Evolutionary conservation across 1,284 basidiomycete genomes (phyloP), one percentile per base, ranked within the genome.

Genomic region (Cystobasidiaceae sp.): DNA sequence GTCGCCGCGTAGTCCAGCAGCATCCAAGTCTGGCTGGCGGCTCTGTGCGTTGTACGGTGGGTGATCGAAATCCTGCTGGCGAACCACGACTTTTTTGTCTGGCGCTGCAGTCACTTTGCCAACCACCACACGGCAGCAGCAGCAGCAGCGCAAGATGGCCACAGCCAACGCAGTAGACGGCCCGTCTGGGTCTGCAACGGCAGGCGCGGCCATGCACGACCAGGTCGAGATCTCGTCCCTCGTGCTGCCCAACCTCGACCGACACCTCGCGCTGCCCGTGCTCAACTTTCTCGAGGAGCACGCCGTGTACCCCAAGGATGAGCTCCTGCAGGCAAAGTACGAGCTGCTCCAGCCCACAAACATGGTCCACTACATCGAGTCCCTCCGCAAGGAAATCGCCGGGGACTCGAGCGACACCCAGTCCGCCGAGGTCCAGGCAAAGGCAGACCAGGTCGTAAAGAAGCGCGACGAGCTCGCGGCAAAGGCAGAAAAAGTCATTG

Each of bases 321-420:
- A 94, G 70, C 85, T 94, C 62, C 84, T 85, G 66, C 81, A 85
- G 56, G 91, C 91, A 23, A 91, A 93, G 78, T 96, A 97, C 88
- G 93, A 97, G 75, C 86, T 97, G 62, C 90, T 92, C 65, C 94
- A 91, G 77, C 89, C 88, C 71, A 98, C 93, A 55, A 94, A 96
- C 78, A 93, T 96, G 91, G 86, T 93, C 68, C 90, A 93, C 78
- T 96, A 93, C 74, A 66, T 74, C 43, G 69, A 69, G 44, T 67
- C 67, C 23, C 61, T 74, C 54, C 70, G 72, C 52, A 63, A 71
- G 30, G 73, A 74, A 62, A 55, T 75, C 11, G 49, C 39, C 48
- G 39, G 55, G 25, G 66, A 62, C 50, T 48, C 44, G 23, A 46
- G 44, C 23, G 44, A 60, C 48, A 11, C 15, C 11, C 6, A 48